Evolutionary conservation across 1,284 basidiomycete genomes (phyloP), one percentile per base, ranked within the genome.

Genomic region (Puccinia novopanici): DNA sequence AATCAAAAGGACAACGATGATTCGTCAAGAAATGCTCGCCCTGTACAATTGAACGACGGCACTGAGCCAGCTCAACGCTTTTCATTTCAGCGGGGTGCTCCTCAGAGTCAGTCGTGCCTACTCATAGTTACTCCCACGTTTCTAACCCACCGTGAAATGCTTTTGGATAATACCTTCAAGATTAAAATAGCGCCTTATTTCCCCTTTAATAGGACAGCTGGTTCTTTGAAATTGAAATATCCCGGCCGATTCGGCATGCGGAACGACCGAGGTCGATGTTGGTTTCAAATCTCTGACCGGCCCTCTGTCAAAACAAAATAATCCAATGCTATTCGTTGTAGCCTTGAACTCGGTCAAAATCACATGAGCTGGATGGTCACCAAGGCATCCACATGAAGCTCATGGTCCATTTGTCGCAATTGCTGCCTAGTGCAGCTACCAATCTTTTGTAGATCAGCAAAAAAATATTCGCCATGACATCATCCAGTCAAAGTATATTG

Each of bases 1-100:
- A 67, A 67, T 45, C 63, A 67, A 67, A 42, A 48, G 42, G 40
- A 19, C 24, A 8, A 45, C 24, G 48, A 3, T 67, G 63, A 67
- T 67, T 67, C 42, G 63, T 45, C 63, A 48, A 48, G 63, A 48
- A 27, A 27, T 24, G 48, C 13, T 67, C 22, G 19, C 6, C 30
- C 59, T 40, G 34, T 15, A 65, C 30, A 42, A 45, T 19, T 54
- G 22, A 54, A 34, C 1, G 34, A 34, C 2, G 15, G 52, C 52
- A 19, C 52, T 54, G 52, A 54, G 15, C 52, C 15, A 13, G 30
- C 34, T 34, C 34, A 12, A 2, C 34, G 1, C 40, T 40, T 8
- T 19, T 37, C 22, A 10, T 4, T 42, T 34, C 17, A n/a, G 52
- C 22, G 52, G 22, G 22, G 52, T 54, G 15, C 22, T 54, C 52